Evolutionary conservation across 768 basidiomycete genomes (phyloP).

Genomic region (Lactifluus subvellereus): DNA sequence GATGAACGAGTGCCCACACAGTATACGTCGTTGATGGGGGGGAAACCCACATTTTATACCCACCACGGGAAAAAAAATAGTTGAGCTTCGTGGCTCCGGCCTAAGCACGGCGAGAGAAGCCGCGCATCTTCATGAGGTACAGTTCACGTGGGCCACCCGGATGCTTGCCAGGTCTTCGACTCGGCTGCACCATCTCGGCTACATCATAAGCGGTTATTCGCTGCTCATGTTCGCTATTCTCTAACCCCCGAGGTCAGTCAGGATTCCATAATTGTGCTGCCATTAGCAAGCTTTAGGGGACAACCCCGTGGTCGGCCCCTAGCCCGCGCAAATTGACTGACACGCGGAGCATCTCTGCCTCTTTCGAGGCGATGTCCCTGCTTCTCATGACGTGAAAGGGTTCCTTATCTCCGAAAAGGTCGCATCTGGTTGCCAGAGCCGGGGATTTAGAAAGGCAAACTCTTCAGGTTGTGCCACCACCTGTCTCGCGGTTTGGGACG

Average conservation of each 20-base stretch:
- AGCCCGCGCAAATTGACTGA: neutral
- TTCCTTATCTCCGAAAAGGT: neutral
- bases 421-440: neutral
- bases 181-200: neutral
- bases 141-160: neutral
- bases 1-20: neutral
- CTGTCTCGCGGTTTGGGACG: neutral
- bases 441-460: neutral
- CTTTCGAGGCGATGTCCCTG: neutral
- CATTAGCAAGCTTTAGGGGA: neutral
- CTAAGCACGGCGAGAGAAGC: too few relatives aligned
- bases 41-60: neutral
- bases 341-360: neutral
- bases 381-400: neutral
- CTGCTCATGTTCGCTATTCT: neutral
- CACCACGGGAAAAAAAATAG: too few relatives aligned
- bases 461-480: neutral
- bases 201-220: neutral
- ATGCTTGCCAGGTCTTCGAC: neutral
- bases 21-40: neutral
- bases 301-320: neutral
- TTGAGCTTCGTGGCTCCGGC: too few relatives aligned
- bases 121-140: neutral
- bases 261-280: neutral
- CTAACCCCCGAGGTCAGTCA: too few relatives aligned